Evolutionary conservation across 306 rosid genomes (phyloP), one percentile per base, ranked within the genome.

Genomic region (Mimosa pudica): DNA sequence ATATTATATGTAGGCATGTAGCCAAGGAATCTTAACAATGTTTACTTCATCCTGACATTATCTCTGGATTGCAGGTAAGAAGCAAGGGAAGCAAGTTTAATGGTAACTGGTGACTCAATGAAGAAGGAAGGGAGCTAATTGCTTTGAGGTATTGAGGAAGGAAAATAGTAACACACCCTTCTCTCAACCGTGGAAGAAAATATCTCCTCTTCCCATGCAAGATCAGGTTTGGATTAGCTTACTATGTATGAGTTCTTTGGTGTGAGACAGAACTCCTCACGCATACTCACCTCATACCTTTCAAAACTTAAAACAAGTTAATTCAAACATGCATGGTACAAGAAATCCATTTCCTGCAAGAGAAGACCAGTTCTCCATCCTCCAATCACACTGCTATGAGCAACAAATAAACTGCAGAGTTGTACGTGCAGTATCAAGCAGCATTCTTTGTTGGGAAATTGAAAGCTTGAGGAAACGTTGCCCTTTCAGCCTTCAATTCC

Each of bases 21-120:
- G 5, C 42, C 32, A 12, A 62, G n/a, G 32, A 32, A 4, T 62
- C 17, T 10, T 32, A 10, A 11, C 0, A 30, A 62, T 4, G 14
- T 32, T 61, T 13, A 75, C 68, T 68, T 63, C 20, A 74, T 66
- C 75, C 83, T 86, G 76, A 82, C 74, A 30, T 70, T 67, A 76
- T 65, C 47, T 80, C 32, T 70, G 75, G 70, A 74, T 70, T 83
- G 83, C 87, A 92, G 97, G 84, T 14, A 90, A 83, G 77, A 92
- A 78, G 87, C 60, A 60, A 20, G 87, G 82, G 74, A 89, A 83
- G 48, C 84, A 83, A 52, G 51, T 73, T 55, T 63, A 61, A 49
- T 54, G 76, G 75, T 67, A 64, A 30, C 47, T 55, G 62, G 36
- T 68, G 72, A 79, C 73, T 16, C 73, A 79, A 54, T 67, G 24